Evolutionary conservation across 208 protist species (phyloP), one percentile per base, ranked within the genome.

Genomic region (Trypanosoma cruzi): DNA sequence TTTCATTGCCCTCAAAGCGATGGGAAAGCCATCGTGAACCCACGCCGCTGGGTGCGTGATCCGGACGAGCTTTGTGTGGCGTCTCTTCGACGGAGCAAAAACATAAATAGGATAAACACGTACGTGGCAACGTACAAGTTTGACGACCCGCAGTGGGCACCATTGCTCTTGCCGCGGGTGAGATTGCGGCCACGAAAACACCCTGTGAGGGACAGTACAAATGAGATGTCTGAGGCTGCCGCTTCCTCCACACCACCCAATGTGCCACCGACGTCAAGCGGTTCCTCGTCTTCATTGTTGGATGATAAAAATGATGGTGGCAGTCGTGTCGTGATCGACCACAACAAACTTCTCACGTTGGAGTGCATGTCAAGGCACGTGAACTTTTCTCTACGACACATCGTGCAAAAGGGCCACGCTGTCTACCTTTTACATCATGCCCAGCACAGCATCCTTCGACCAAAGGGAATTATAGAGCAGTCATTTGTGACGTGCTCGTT

Each of bases 41-140:
- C 69, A 26, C 86, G 81, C 18, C 91, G 91, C 2, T 96, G 91
- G 89, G 83, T 94, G 36, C 79, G 91, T n/a, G 79, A 89, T n/a
- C 76, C 85, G 2, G 84, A 92, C 26, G 91, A 96, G 73, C 76
- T 93, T 34, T 96, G 91, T 73, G 82, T 96, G 44, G 82, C 83
- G 13, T 76, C 77, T 7, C 71, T 94, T 10, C 86, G 67, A 24
- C 88, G 91, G 29, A 91, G 86, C 74, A 89, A 75, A 57, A 89
- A 89, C 75, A 79, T 94, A 26, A 92, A 91, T 64, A 71, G 68
- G 31, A 81, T 96, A 32, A 93, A 91, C 76, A 80, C 76, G 31
- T 96, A 94, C 72, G 71, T 94, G 14, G 88, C 83, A 13, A 93
- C 86, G n/a, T 96, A 96, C 76, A 96, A 94, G 73, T 88, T 94